These are phyloP conservation scores for Venustampulla echinocandica DNA, from an alignment of 495 filamentous ascomycete species.

Conservation along the genomic window DNA sequence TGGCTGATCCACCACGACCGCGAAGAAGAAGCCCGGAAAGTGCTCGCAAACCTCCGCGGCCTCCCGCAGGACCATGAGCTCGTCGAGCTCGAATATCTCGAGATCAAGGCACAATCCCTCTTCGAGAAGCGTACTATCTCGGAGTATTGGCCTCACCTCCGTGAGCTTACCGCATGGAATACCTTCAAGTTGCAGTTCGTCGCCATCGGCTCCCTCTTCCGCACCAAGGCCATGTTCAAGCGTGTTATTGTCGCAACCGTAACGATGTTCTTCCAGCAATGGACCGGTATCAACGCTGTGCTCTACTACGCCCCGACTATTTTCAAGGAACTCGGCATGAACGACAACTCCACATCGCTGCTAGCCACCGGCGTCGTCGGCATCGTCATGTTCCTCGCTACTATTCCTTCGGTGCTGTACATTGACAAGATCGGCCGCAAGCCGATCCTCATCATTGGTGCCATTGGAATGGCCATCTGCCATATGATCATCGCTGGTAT, in stretches of 20 bases:
- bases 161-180: constrained; percentile 50
- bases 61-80: constrained; percentile 51
- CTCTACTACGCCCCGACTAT: constrained; percentile 64
- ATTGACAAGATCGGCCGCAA: constrained; percentile 54
- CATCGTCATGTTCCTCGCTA: constrained; percentile 63
- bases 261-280: constrained; percentile 68
- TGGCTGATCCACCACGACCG: constrained; percentile 70
- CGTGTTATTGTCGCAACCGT: constrained; percentile 59
- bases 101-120: constrained; percentile 71
- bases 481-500: constrained; percentile 70
- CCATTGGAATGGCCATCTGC: constrained; percentile 50
- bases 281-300: constrained; percentile 65
- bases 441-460: constrained; percentile 47
- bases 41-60: constrained; percentile 58
- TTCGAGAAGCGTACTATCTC: constrained; percentile 70
- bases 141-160: constrained; percentile 60
- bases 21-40: constrained; percentile 59
- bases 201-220: constrained; percentile 63
- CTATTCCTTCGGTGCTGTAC: constrained; percentile 59
- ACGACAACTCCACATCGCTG: constrained; percentile 53
- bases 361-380: constrained; percentile 75
- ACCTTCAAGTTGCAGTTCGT: constrained; percentile 62
- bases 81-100: constrained; percentile 68
- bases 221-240: constrained; percentile 64
- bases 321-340: constrained; percentile 60